These are phyloP conservation scores for Biancaea sappan DNA, from an alignment of 306 rosid species.

Conservation along the genomic window DNA sequence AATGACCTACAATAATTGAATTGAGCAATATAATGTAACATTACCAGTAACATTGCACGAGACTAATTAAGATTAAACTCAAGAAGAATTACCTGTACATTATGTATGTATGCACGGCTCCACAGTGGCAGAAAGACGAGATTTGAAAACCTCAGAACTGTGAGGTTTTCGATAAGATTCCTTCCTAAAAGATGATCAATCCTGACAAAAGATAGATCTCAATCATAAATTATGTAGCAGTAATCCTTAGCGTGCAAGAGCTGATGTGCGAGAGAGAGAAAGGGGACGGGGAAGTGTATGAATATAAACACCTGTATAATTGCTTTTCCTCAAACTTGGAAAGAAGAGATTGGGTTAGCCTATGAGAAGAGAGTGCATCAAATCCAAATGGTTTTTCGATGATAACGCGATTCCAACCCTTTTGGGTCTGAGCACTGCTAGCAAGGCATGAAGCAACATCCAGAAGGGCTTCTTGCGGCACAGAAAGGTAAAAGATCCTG, in stretches of 20 bases:
- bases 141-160: constrained; percentile 91
- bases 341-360: constrained; percentile 78
- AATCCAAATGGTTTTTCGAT: constrained; percentile 93
- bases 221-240: constrained; percentile 20
- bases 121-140: constrained; percentile 92
- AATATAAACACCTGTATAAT: constrained; percentile 68
- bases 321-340: constrained; percentile 84
- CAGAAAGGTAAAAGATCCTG: constrained; percentile 94
- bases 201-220: constrained; percentile 55
- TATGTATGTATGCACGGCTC: constrained; percentile 77
- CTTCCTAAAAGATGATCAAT: constrained; percentile 96
- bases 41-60: constrained; percentile 11
- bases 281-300: constrained; percentile 1
- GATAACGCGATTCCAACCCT: constrained; percentile 93
- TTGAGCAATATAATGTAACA: constrained; percentile 11
- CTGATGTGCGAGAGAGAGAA: constrained; percentile 4
- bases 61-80: constrained; percentile 18
- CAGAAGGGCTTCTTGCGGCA: constrained; percentile 90
- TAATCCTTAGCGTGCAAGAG: constrained; percentile 19
- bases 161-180: constrained; percentile 91
- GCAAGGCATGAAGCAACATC: constrained; percentile 77
- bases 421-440: constrained; percentile 72
- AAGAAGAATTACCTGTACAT: constrained; percentile 63
- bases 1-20: constrained; percentile 54
- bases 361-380: constrained; percentile 68